Evolutionary conservation across 371 early-diverging fungal genomes (phyloP), one percentile per base, ranked within the genome.

Genomic region (Mortierella sp.): DNA sequence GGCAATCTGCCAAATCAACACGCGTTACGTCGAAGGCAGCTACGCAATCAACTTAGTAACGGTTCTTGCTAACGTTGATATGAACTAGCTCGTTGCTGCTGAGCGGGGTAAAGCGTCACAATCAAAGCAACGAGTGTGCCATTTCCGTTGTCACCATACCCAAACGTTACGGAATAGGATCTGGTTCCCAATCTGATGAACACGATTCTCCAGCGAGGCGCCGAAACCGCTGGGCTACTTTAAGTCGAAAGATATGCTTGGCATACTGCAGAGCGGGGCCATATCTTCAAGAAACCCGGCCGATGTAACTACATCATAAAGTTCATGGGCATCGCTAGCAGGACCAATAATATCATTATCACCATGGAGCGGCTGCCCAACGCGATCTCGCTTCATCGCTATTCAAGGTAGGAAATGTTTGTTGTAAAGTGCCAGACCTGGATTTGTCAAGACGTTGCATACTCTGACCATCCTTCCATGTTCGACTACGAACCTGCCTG

Each of bases 241-340:
- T 59, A 67, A 70, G 15, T 70, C 66, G 4, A 43, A 79, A 28
- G 75, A 75, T n/a, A 66, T 73, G 65, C 60, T 73, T 37, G 64
- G 70, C 32, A 71, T 70, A 64, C 66, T 79, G 28, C 65, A 70
- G 39, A 73, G 50, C 28, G 75, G 73, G 44, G 66, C 73, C 15
- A 75, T 75, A 79, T 79, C 50, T 50, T 79, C 37, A 79, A 79
- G 54, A 79, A 79, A 43, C 52, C 73, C 39, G 75, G 70, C 27
- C 63, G 75, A 9, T 73, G 73, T 31, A 73, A 70, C 48, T 75
- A 73, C 28, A 79, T 79, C 49, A 62, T 65, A 21, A 64, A 56
- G 34, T 79, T 79, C 47, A 73, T 73, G 61, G 79, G 79, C 23
- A 51, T 75, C 41, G 65, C 67, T 41, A 73, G 63, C 47, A 53